A percentile compares a stretch with the other conserved stretches of the same genome.
phyloP scores from a whole-genome alignment of 1,284 basidiomycete genomes.

The Rhodotorula sp. region DNA sequence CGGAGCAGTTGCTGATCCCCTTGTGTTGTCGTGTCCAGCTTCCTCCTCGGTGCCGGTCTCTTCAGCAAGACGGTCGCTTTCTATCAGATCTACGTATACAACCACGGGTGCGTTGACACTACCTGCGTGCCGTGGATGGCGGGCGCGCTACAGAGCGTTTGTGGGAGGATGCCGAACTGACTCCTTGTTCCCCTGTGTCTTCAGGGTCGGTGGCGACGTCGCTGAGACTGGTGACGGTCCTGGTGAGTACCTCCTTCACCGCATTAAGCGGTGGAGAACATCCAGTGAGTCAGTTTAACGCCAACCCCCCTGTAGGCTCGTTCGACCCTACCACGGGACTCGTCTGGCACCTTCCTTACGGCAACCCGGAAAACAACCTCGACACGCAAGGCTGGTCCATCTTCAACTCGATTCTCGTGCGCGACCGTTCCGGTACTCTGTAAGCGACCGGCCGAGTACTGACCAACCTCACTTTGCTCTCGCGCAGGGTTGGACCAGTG shows the following conservation, averaged over 20 bases:
- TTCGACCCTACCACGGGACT: conserved; percentile 6
- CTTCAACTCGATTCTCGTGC: conserved; percentile 24
- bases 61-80: conserved; percentile 71
- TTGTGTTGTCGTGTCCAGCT: conserved; percentile 38
- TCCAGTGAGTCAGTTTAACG: too few relatives aligned
- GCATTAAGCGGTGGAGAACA: too few relatives aligned
- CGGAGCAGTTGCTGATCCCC: background rate
- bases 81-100: conserved; percentile 71
- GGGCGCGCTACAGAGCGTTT: too few relatives aligned
- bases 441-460: too few relatives aligned
- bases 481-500: conserved; percentile 54
- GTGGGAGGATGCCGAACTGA: too few relatives aligned
- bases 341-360: conserved; percentile 63
- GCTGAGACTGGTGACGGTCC: conserved; percentile 81
- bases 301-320: background rate
- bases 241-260: conserved; percentile 54
- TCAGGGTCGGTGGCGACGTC: conserved; percentile 67
- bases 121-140: too few relatives aligned
- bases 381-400: conserved; percentile 40
- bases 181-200: background rate
- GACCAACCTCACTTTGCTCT: background rate
- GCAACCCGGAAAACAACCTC: conserved; percentile 66
- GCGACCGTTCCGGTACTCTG: background rate
- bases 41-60: conserved; percentile 88
- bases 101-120: conserved; percentile 58